A percentile compares a stretch with the other conserved stretches of the same genome.
Evolutionary conservation across 306 rosid species (phyloP).

Genomic region (Chamaecrista fasciculata): DNA sequence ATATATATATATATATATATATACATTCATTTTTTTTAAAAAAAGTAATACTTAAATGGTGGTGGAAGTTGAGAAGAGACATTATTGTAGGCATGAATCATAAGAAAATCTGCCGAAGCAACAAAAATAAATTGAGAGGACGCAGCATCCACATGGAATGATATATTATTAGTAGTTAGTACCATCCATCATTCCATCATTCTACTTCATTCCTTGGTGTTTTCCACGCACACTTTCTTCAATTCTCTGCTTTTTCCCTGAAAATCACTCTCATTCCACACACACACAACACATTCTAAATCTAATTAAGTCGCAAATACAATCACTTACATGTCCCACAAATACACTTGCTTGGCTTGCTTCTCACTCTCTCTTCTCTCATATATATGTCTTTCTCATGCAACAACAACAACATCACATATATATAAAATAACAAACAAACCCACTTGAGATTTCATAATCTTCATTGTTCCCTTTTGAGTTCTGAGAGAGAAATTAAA

Average conservation of each 20-base stretch:
- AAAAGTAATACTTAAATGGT: neutral
- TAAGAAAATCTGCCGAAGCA: neutral
- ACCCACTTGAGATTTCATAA: constrained; percentile 12
- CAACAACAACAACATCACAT: no score
- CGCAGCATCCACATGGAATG: constrained; percentile 7
- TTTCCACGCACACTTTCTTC: neutral
- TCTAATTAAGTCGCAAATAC: no score
- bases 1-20: no score
- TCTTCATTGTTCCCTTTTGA: no score
- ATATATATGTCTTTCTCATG: constrained; percentile 50
- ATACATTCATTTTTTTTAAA: no score
- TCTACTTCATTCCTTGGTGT: constrained; percentile 16
- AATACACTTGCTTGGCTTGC: constrained; percentile 44
- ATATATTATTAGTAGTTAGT: no score
- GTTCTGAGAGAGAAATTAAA: no score
- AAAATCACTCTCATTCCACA: constrained; percentile 33
- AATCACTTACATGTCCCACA: no score
- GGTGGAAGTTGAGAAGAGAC: neutral
- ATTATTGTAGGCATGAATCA: neutral
- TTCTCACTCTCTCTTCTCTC: constrained; percentile 33
- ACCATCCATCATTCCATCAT: no score
- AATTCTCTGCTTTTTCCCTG: constrained; percentile 14
- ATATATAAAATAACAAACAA: constrained; percentile 36
- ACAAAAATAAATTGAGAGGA: neutral
- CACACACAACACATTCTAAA: neutral